These are phyloP conservation scores for Periconia sp. DNA, from an alignment of 2,329 filamentous ascomycete species.

Conservation along the genomic window DNA sequence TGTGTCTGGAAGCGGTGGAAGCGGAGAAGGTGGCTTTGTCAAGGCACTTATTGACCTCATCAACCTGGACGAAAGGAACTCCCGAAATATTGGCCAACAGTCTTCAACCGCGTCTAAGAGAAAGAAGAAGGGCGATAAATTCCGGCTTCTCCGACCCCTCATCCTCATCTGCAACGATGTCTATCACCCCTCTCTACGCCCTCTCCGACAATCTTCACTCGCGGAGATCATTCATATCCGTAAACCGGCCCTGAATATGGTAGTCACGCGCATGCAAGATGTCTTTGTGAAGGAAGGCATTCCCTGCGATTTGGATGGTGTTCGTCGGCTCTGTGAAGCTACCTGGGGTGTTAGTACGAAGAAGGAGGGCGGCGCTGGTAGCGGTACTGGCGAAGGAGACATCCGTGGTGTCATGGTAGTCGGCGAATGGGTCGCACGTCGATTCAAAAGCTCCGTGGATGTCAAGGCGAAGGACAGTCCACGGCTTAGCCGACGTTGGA, in stretches of 20 bases:
- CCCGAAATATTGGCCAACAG: slow-evolving; percentile 46
- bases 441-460: slow-evolving; percentile 59
- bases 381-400: slow-evolving; percentile 73
- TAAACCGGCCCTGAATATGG: slow-evolving; percentile 84
- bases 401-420: slow-evolving; percentile 85
- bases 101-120: slow-evolving; percentile 47
- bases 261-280: slow-evolving; percentile 78
- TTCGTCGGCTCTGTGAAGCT: slow-evolving; percentile 81
- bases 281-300: slow-evolving; percentile 92
- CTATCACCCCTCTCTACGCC: slow-evolving; percentile 87
- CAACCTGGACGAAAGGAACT: slow-evolving; percentile 83
- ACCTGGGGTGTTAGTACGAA: slow-evolving; percentile 79
- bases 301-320: slow-evolving; percentile 85
- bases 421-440: slow-evolving; percentile 82
- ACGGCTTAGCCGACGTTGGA: slow-evolving; percentile 74
- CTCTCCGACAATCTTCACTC: slow-evolving; percentile 80
- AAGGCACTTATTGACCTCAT: slow-evolving; percentile 93
- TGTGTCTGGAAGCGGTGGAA: slow-evolving; percentile 76
- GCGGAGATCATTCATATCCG: slow-evolving; percentile 93
- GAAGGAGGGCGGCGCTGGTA: slow-evolving; percentile 66
- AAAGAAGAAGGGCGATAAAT: slow-evolving; percentile 83
- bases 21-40: slow-evolving; percentile 86
- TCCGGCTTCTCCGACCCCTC: slow-evolving; percentile 83
- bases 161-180: slow-evolving; percentile 98
- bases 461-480: slow-evolving; percentile 45